A percentile compares a stretch with the other conserved stretches of the same genome.
These are phyloP conservation scores for Ilex aquifolium DNA, from an alignment of 257 asterid genomes.

Conservation along the genomic window DNA sequence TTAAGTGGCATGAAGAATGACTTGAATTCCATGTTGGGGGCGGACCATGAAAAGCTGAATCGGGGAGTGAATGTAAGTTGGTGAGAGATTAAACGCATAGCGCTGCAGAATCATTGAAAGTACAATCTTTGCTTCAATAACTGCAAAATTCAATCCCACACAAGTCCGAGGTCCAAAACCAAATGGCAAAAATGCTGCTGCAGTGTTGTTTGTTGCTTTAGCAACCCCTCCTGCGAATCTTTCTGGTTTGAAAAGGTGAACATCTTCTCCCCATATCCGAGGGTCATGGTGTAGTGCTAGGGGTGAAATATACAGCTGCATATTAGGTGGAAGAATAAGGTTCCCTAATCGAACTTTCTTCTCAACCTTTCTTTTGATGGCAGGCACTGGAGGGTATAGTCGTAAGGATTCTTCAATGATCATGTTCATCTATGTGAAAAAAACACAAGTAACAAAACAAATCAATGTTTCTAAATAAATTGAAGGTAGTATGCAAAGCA, in stretches of 20 bases:
- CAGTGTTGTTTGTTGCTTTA: constrained; percentile 36
- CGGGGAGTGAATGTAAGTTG: constrained; percentile 51
- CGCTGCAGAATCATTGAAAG: constrained; percentile 63
- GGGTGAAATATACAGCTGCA: constrained; percentile 43
- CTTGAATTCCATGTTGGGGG: constrained; percentile 53
- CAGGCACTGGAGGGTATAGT: constrained; percentile 66
- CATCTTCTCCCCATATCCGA: constrained; percentile 64
- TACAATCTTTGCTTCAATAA: constrained; percentile 43
- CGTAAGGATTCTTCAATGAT: constrained; percentile 56
- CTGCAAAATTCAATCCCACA: constrained; percentile 54
- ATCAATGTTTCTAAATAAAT: no score
- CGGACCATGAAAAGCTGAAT: constrained; percentile 45
- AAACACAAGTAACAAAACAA: background rate
- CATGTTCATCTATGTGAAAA: constrained; percentile 41
- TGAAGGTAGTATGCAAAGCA: background rate
- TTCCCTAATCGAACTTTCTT: constrained; percentile 37
- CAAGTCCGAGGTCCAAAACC: constrained; percentile 73
- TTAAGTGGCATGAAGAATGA: constrained; percentile 23
- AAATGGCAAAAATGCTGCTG: constrained; percentile 52
- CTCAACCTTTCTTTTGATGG: constrained; percentile 34
- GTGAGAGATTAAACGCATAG: constrained; percentile 38
- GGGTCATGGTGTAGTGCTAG: constrained; percentile 58
- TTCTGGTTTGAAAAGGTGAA: constrained; percentile 42
- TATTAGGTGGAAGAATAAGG: constrained; percentile 34
- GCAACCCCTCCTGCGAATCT: constrained; percentile 40